Evolutionary conservation across 768 basidiomycete genomes (phyloP).

Genomic region (Phallus indusiatus): DNA sequence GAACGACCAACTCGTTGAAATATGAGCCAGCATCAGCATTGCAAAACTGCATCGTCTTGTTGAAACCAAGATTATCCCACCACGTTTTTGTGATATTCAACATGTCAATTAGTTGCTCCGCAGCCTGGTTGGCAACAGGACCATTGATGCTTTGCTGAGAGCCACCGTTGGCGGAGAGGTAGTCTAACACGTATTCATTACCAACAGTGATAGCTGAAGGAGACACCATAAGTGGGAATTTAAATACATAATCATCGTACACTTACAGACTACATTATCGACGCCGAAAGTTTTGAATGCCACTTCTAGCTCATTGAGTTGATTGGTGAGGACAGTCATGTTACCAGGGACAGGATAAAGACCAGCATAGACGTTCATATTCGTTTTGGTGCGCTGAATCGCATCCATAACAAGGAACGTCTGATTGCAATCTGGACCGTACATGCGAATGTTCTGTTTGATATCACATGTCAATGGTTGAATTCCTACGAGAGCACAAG

Average conservation of each 20-base stretch:
- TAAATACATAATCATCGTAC: conserved; percentile 33
- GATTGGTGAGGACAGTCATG: conserved; percentile 59
- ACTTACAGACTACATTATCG: conserved; percentile 53
- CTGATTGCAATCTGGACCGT: conserved; percentile 84
- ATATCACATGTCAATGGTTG: conserved; percentile 4
- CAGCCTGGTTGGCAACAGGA: conserved; percentile 50
- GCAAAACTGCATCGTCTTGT: conserved; percentile 59
- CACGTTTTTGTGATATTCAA: conserved; percentile 41
- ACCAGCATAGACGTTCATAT: conserved; percentile 72
- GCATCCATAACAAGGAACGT: conserved; percentile 78
- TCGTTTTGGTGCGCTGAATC: conserved; percentile 80
- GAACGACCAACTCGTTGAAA: conserved; percentile 64
- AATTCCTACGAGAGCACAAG: neutral
- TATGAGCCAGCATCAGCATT: conserved; percentile 80
- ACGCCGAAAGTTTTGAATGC: conserved; percentile 74
- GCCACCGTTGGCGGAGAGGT: conserved; percentile 41
- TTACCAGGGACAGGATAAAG: conserved; percentile 55
- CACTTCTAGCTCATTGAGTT: conserved; percentile 53
- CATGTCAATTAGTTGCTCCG: conserved; percentile 48
- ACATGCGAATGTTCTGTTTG: conserved; percentile 57
- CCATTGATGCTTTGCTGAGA: conserved; percentile 40
- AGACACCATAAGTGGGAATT: neutral
- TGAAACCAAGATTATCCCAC: conserved; percentile 39
- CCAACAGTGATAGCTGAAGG: conserved; percentile 42
- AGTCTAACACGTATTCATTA: conserved; percentile 84